A percentile compares a stretch with the other conserved stretches of the same genome.
phyloP scores from a whole-genome alignment of 257 asterid species.

The Fraxinus quadrangulata region DNA sequence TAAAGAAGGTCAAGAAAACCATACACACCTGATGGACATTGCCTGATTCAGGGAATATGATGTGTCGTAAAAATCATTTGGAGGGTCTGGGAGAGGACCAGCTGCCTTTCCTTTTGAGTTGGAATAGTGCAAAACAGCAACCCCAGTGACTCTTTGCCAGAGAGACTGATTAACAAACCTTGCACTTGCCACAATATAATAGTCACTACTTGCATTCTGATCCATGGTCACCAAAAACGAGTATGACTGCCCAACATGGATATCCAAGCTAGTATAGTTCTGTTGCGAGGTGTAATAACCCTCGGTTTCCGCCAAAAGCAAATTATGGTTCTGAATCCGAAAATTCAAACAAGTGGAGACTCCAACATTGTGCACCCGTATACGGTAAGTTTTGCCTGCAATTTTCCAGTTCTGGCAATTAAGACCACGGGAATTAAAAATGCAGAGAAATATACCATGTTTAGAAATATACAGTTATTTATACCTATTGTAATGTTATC shows the following conservation, averaged over 20 bases:
- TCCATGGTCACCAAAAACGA: slow-evolving; percentile 81
- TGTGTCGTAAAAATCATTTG: slow-evolving; percentile 62
- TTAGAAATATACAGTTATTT: too few species aligned
- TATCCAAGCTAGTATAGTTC: slow-evolving; percentile 74
- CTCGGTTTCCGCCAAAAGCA: slow-evolving; percentile 91
- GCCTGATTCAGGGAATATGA: slow-evolving; percentile 83
- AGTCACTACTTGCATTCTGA: slow-evolving; percentile 96
- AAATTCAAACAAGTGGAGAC: slow-evolving; percentile 83
- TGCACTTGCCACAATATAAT: slow-evolving; percentile 91
- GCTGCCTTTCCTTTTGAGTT: slow-evolving; percentile 70
- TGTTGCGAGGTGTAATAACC: slow-evolving; percentile 86
- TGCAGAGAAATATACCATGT: background rate
- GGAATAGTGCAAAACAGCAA: slow-evolving; percentile 79
- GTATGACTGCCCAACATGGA: slow-evolving; percentile 93
- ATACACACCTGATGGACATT: slow-evolving; percentile 68
- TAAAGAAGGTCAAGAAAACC: background rate
- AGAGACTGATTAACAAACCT: slow-evolving; percentile 81
- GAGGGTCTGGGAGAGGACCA: slow-evolving; percentile 95
- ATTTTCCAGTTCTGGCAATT: slow-evolving; percentile 1
- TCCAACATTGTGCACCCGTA: slow-evolving; percentile 90
- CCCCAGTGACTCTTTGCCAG: slow-evolving; percentile 95
- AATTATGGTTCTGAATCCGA: slow-evolving; percentile 79
- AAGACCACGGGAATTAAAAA: background rate
- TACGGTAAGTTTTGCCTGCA: slow-evolving; percentile 85
- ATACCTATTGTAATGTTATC: too few species aligned